Conservation (phyloP, 2,329 filamentous ascomycete species). For the Capronia epimyces region DNA sequence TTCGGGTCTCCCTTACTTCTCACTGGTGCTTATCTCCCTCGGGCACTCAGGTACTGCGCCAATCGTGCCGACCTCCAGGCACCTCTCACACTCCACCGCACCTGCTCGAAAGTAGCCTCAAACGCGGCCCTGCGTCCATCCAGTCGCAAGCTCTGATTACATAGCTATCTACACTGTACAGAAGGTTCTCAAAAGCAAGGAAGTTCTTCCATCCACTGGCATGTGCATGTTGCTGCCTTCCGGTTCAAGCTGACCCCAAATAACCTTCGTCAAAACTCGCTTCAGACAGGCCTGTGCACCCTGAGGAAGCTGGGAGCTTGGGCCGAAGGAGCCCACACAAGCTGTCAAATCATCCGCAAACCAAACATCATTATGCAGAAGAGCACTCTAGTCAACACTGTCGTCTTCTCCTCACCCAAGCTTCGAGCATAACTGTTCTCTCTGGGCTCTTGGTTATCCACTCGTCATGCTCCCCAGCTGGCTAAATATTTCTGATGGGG, state of each 20-base stretch:
- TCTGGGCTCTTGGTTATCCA: constrained; percentile 9
- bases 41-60: constrained; percentile 17
- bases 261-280: not conserved
- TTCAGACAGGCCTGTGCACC: not conserved
- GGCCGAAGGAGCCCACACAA: constrained; percentile 14
- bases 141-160: constrained; percentile 10
- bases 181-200: not conserved
- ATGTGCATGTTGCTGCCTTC: constrained; percentile 3
- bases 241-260: not conserved
- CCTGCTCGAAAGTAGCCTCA: not conserved
- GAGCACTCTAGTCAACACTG: constrained; percentile 5
- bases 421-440: constrained; percentile 8
- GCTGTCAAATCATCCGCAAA: constrained; percentile 5
- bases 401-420: not conserved
- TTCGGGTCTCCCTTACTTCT: constrained; percentile 1
- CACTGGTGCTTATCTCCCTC: constrained; percentile 2
- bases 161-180: not conserved
- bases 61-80: constrained; percentile 6
- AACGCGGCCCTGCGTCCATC: constrained; percentile 7
- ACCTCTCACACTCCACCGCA: not conserved
- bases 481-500: constrained; percentile 4
- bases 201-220: not conserved
- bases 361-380: constrained; percentile 7
- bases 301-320: constrained; percentile 8
- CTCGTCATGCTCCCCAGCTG: constrained; percentile 2